Evolutionary conservation across 441 rosid genomes (phyloP).

Genomic region (Gossypium gossypioides): DNA sequence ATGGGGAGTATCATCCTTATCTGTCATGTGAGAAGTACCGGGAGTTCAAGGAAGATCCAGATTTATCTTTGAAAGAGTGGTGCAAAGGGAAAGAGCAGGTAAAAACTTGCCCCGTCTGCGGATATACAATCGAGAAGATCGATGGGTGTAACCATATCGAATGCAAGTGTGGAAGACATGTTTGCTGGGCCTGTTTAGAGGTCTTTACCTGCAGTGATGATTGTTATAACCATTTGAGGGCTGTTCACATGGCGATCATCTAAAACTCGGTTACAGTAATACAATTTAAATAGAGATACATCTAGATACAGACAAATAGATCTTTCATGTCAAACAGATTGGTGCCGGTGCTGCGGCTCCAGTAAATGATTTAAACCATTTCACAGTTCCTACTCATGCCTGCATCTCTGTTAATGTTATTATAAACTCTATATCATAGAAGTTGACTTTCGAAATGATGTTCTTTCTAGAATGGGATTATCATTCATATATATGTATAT

Average conservation of each 20-base stretch:
- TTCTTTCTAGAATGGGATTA: not conserved
- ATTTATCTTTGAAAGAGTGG: conserved; percentile 69
- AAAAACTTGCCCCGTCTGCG: conserved; percentile 63
- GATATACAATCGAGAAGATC: conserved; percentile 56
- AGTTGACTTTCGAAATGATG: not conserved
- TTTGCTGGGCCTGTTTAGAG: conserved; percentile 73
- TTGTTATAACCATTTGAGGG: conserved; percentile 58
- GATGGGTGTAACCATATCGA: conserved; percentile 81
- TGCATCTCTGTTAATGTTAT: not conserved
- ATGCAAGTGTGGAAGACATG: conserved; percentile 71
- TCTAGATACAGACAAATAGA: not conserved
- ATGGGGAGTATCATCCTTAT: conserved; percentile 64
- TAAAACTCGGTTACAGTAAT: conserved; percentile 11
- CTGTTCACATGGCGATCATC: conserved; percentile 28
- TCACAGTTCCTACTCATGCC: not conserved
- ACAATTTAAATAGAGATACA: not conserved
- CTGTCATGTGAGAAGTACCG: conserved; percentile 62
- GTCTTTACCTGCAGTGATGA: conserved; percentile 30
- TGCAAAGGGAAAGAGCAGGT: conserved; percentile 58
- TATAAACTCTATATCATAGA: not conserved
- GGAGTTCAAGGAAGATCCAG: conserved; percentile 74
- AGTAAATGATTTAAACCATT: not conserved
- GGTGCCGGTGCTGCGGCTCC: not conserved
- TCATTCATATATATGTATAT: not conserved
- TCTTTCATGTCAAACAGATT: not conserved